Evolutionary conservation across 495 filamentous ascomycete genomes (phyloP).

Genomic region (Trichoderma asperelloides): DNA sequence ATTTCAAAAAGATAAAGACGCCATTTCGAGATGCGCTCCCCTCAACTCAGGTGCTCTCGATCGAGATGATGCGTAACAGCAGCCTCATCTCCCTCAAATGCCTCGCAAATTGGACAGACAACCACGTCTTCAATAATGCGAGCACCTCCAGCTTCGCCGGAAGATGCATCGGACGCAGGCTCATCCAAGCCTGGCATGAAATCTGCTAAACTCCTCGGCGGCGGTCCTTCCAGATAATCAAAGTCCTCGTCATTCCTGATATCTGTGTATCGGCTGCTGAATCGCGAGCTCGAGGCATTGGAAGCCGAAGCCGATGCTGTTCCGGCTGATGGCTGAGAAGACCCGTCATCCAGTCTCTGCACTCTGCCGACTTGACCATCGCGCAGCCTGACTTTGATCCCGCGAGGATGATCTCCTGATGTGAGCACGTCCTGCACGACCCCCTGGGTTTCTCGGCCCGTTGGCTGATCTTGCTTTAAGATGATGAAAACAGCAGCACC

Average conservation of each 20-base stretch:
- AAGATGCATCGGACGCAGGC: background rate
- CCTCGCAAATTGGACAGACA: slow-evolving; percentile 50
- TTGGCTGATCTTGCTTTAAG: slow-evolving; percentile 61
- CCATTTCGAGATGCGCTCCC: too few species aligned
- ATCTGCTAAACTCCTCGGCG: slow-evolving; percentile 4
- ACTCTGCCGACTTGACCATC: slow-evolving; percentile 64
- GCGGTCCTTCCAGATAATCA: background rate
- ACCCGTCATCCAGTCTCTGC: slow-evolving; percentile 40
- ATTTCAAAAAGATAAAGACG: too few species aligned
- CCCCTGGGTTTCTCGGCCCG: slow-evolving; percentile 56
- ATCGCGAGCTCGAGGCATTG: slow-evolving; percentile 12
- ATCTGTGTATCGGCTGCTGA: slow-evolving; percentile 8
- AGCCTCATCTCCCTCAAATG: slow-evolving; percentile 49
- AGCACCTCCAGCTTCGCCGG: background rate
- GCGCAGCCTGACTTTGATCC: slow-evolving; percentile 63
- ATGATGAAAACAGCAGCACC: slow-evolving; percentile 59
- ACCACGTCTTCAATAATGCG: slow-evolving; percentile 16
- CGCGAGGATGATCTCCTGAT: slow-evolving; percentile 60
- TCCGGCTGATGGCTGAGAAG: slow-evolving; percentile 9
- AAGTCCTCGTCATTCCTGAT: slow-evolving; percentile 6
- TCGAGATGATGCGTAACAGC: slow-evolving; percentile 53
- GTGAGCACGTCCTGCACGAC: slow-evolving; percentile 54
- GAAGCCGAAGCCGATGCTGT: slow-evolving; percentile 6
- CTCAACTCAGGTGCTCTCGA: slow-evolving; percentile 35
- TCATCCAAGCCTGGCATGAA: background rate